phyloP scores from a whole-genome alignment of 2,329 filamentous ascomycete species.

The Bipolaris bicolor region DNA sequence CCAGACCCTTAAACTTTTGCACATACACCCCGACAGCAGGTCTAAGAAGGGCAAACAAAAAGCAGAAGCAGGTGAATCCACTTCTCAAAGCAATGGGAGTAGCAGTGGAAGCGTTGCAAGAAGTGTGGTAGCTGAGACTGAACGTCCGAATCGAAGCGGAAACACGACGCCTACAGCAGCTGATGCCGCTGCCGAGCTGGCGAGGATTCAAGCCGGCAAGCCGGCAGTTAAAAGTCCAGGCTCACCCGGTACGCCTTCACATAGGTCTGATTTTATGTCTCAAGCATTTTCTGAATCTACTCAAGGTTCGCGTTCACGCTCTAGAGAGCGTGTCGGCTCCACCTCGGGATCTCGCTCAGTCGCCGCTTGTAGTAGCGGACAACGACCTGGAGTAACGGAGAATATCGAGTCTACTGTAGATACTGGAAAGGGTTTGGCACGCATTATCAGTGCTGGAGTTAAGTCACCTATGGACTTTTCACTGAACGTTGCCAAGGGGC shows the following conservation, averaged over 20 bases:
- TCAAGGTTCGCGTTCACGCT: slow-evolving; percentile 37
- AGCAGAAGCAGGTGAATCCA: slow-evolving; percentile 17
- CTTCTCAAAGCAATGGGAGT: slow-evolving; percentile 21
- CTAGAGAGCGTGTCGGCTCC: slow-evolving; percentile 24
- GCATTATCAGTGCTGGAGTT: slow-evolving; percentile 76
- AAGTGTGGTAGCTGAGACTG: slow-evolving; percentile 20
- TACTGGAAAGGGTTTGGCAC: slow-evolving; percentile 70
- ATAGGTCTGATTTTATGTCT: slow-evolving; percentile 40
- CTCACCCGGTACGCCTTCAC: slow-evolving; percentile 30
- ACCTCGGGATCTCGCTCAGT: slow-evolving; percentile 10
- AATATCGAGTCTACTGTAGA: slow-evolving; percentile 64
- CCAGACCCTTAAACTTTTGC: slow-evolving; percentile 58
- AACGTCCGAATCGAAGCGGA: slow-evolving; percentile 27
- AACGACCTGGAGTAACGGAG: slow-evolving; percentile 21
- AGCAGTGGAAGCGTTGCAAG: slow-evolving; percentile 21
- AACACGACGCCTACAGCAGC: slow-evolving; percentile 26
- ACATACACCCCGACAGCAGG: slow-evolving; percentile 51
- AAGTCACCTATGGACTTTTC: slow-evolving; percentile 86
- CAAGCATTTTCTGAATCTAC: slow-evolving; percentile 41
- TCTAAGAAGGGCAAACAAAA: slow-evolving; percentile 38
- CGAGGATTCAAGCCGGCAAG: slow-evolving; percentile 15
- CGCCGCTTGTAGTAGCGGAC: slow-evolving; percentile 22
- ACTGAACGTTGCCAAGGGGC: slow-evolving; percentile 80
- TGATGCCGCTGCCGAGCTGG: slow-evolving; percentile 16
- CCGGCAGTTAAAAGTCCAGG: slow-evolving; percentile 17